These are phyloP conservation scores for Cryptosporidium viatorum DNA, from an alignment of 169 alveolate genomes.

Conservation along the genomic window DNA sequence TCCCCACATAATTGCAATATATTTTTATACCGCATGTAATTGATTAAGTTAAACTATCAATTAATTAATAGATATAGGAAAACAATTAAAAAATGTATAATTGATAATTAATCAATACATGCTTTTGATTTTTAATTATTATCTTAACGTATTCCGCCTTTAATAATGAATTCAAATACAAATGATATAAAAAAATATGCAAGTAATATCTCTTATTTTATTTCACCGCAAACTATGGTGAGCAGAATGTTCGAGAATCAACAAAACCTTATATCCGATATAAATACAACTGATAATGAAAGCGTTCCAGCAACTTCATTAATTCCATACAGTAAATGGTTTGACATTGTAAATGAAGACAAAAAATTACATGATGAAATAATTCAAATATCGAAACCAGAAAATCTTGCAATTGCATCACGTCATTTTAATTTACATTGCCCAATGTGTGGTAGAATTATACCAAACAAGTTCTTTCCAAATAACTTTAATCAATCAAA, in stretches of 20 bases:
- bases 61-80: neutral
- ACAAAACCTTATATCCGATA: neutral
- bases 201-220: neutral
- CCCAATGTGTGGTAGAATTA: constrained; percentile 74
- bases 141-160: neutral
- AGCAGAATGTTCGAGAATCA: constrained; percentile 9
- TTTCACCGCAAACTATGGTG: constrained; percentile 75
- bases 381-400: neutral
- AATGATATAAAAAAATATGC: neutral
- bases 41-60: neutral
- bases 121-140: neutral
- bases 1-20: constrained; percentile 52
- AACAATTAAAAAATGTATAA: neutral
- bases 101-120: neutral
- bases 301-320: constrained; percentile 22
- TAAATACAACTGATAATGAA: neutral
- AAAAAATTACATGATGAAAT: neutral
- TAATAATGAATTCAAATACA: neutral
- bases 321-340: constrained; percentile 18
- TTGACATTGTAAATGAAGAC: neutral
- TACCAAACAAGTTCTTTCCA: constrained; percentile 48
- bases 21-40: constrained; percentile 10
- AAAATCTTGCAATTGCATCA: constrained; percentile 19
- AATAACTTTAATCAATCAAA: neutral
- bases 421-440: constrained; percentile 56